Percentiles rank a stretch among this genome's conserved stretches.
These are phyloP conservation scores for Pyrus hybrid DNA, from an alignment of 331 rosid genomes.

Conservation along the genomic window DNA sequence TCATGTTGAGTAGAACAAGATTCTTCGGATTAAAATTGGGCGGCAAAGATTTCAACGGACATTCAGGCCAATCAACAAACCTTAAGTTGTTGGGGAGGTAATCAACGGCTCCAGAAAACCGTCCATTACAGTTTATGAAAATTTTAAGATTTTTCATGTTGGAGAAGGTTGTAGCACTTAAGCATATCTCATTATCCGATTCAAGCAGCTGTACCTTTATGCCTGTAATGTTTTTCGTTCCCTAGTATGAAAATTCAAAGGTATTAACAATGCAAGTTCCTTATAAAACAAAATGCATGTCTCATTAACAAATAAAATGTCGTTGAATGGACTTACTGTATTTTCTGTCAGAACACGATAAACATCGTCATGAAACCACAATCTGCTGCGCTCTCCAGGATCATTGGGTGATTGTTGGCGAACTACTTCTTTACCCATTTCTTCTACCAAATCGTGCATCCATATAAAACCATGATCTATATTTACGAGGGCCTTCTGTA, in stretches of 20 bases:
- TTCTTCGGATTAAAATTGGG: neutral
- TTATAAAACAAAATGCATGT: neutral
- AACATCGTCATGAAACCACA: neutral
- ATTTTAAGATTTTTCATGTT: neutral
- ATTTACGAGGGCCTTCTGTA: neutral
- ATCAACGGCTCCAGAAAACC: neutral
- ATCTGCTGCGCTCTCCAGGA: neutral
- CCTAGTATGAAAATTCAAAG: neutral
- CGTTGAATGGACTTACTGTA: neutral
- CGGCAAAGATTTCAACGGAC: neutral
- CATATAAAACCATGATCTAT: too few species aligned
- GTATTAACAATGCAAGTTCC: too few species aligned
- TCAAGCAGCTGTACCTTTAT: neutral
- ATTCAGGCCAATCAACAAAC: neutral
- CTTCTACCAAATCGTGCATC: neutral
- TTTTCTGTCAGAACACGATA: neutral
- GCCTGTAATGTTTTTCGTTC: neutral
- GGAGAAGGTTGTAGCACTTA: neutral
- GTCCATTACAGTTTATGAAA: neutral
- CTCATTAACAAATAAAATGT: too few species aligned
- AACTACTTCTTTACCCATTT: neutral
- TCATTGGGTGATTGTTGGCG: neutral
- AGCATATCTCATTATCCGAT: neutral
- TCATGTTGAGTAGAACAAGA: neutral
- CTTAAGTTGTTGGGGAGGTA: neutral